These are phyloP conservation scores for Capronia coronata DNA, from an alignment of 2,329 filamentous ascomycete genomes.

Conservation along the genomic window DNA sequence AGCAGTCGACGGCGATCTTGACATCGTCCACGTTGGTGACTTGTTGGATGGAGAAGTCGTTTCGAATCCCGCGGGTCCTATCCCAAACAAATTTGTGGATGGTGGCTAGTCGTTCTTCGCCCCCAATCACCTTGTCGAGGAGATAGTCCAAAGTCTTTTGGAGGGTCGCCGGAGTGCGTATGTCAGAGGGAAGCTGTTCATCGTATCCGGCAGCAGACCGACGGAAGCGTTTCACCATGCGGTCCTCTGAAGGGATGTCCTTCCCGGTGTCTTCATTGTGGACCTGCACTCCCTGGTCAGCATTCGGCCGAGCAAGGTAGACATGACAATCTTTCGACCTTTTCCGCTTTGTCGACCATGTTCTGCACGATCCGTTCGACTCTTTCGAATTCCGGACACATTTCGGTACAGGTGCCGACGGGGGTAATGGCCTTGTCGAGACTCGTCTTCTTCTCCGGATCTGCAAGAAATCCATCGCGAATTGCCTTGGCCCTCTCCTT, in stretches of 20 bases:
- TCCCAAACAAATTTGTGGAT: constrained; percentile 62
- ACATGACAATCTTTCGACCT: constrained; percentile 37
- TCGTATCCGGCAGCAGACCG: constrained; percentile 58
- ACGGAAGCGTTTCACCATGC: constrained; percentile 60
- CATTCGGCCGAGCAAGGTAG: neutral
- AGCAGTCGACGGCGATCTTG: constrained; percentile 52
- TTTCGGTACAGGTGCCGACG: constrained; percentile 55
- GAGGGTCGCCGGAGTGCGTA: constrained; percentile 50
- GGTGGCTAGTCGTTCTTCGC: constrained; percentile 44
- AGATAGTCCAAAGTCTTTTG: constrained; percentile 44
- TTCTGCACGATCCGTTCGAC: constrained; percentile 57
- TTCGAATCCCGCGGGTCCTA: constrained; percentile 57
- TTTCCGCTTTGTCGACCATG: constrained; percentile 56
- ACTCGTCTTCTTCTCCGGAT: constrained; percentile 55
- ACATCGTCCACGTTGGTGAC: constrained; percentile 52
- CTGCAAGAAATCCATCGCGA: constrained; percentile 48
- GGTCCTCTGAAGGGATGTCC: constrained; percentile 42
- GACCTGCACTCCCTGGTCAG: constrained; percentile 16
- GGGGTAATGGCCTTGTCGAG: constrained; percentile 56
- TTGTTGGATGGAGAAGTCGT: constrained; percentile 59
- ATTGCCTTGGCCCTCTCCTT: constrained; percentile 48
- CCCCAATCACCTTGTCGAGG: constrained; percentile 47
- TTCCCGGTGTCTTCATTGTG: constrained; percentile 21
- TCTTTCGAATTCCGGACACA: constrained; percentile 60
- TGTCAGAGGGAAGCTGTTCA: constrained; percentile 57